Evolutionary conservation across 148 eudicot genomes (phyloP).

Genomic region (Hydrangea macrophylla): DNA sequence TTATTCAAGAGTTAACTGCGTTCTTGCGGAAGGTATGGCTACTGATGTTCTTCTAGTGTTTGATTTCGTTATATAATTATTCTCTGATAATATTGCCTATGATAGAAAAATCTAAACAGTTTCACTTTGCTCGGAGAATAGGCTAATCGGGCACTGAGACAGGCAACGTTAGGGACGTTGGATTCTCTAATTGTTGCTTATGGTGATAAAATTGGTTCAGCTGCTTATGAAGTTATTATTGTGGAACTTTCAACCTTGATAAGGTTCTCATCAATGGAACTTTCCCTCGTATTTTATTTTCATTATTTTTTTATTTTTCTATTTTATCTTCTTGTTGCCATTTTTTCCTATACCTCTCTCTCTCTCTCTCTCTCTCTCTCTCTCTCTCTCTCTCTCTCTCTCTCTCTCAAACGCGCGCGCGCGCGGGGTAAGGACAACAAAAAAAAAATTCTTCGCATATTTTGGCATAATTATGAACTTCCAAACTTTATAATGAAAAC

Average conservation of each 20-base stretch:
- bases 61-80: neutral
- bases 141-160: constrained; percentile 95
- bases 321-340: neutral
- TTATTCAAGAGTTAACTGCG: constrained; percentile 82
- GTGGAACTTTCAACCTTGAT: constrained; percentile 90
- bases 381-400: too few species aligned
- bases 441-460: neutral
- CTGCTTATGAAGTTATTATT: constrained; percentile 95
- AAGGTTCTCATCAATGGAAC: constrained; percentile 41
- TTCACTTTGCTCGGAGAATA: constrained; percentile 25
- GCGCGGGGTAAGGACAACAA: too few species aligned
- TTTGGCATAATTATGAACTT: constrained; percentile 9
- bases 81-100: neutral
- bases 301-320: neutral
- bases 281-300: neutral
- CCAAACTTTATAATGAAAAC: too few species aligned
- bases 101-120: neutral
- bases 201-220: constrained; percentile 83
- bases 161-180: constrained; percentile 92
- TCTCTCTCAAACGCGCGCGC: too few species aligned
- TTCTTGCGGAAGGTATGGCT: constrained; percentile 78
- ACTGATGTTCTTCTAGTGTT: constrained; percentile 1
- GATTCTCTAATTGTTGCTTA: constrained; percentile 84
- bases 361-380: too few species aligned
- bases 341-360: too few species aligned